These are phyloP conservation scores for Fusarium mundagurra DNA, from an alignment of 2,329 filamentous ascomycete genomes.

Conservation along the genomic window DNA sequence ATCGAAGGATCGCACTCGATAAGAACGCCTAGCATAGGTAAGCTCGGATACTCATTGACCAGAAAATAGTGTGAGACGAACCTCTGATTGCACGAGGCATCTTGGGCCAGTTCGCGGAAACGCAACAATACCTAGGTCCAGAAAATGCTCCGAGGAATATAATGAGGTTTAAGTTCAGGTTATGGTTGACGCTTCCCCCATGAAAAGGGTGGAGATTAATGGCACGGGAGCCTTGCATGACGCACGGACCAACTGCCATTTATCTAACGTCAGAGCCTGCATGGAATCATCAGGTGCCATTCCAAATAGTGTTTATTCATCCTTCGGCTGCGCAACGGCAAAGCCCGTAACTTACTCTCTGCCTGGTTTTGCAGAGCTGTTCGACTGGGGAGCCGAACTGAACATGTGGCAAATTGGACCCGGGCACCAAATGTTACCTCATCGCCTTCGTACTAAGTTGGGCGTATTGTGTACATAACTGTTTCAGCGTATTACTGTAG, in stretches of 20 bases:
- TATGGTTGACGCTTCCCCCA: constrained; percentile 5
- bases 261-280: neutral
- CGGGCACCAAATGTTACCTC: neutral
- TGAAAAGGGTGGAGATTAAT: constrained; percentile 9
- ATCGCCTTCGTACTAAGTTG: neutral
- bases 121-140: neutral
- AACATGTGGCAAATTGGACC: neutral
- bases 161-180: constrained; percentile 3
- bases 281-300: constrained; percentile 20
- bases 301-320: constrained; percentile 16
- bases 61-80: constrained; percentile 39
- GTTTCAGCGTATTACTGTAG: neutral
- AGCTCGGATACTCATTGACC: neutral
- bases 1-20: constrained; percentile 88
- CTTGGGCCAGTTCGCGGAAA: constrained; percentile 22
- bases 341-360: constrained; percentile 8
- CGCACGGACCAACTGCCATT: constrained; percentile 6
- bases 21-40: constrained; percentile 66
- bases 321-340: constrained; percentile 22
- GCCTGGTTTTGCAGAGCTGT: neutral
- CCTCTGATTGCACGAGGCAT: constrained; percentile 69
- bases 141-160: neutral
- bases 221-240: constrained; percentile 3
- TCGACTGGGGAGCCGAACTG: neutral
- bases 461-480: neutral